Base-by-base conservation (phyloP, 345 rosid genomes). In the Lumnitzera littorea region DNA sequence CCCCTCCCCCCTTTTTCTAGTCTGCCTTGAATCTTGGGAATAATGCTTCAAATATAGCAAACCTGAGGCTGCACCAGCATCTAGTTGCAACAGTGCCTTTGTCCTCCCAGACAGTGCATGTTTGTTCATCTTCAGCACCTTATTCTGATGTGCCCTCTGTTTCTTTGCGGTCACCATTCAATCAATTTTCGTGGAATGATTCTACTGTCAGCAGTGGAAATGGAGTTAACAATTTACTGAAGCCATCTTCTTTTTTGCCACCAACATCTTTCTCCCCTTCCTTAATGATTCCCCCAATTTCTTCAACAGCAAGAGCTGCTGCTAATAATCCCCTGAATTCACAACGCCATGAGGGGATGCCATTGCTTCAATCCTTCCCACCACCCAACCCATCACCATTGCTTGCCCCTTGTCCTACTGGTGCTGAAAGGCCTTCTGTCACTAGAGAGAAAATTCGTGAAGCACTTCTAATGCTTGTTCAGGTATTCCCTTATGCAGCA, bases 331-430 rank as follows among this genome's bases (percentile, higher is more conserved):
- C 83, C 60, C 20, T 80, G 58, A 81, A 64, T 72, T 62, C 74
- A 71, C 87, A 76, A 65, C 85, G 82, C 20, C 83, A 85, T 6
- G 75, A 81, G 62, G 87, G 89, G 56, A 64, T 82, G 43, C 89
- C 87, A 57, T 31, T 86, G 78, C 89, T 81, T 73, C 85, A 86
- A 71, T 89, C 89, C 36, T 83, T 86, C 61, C 87, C 89, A 51
- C 89, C 94, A 31, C 85, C 89, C 25, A 65, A 65, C 52, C 87
- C 87, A 67, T 82, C 92, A 16, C 76, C 76, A 23, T 80, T 89
- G 61, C 84, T 86, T 29, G 74, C 87, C 49, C 87, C 87, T 36
- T 64, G 51, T 55, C 60, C 73, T 15, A 24, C 73, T 52, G 50
- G 65, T 12, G 62, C 57, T 52, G 58, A 68, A 27, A 58, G 65